Evolutionary conservation across 108 stramenopile species (phyloP).

Genomic region (Thalassiosira profunda): DNA sequence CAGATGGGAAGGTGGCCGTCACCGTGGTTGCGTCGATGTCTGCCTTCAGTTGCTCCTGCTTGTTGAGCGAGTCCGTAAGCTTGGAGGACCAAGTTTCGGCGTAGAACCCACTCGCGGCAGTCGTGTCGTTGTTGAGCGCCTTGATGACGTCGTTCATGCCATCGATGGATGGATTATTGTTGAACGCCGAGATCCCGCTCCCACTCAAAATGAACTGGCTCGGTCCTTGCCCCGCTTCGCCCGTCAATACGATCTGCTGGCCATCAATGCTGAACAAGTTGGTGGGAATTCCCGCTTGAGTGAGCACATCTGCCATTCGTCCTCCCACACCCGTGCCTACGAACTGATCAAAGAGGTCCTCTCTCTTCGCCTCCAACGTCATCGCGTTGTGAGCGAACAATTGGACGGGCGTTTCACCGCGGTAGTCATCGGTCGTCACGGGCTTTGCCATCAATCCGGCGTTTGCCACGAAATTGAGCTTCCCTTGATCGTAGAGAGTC

Average conservation of each 20-base stretch:
- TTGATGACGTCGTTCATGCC: conserved; percentile 44
- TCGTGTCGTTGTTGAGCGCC: conserved; percentile 53
- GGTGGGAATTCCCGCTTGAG: conserved; percentile 9
- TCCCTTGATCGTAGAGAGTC: conserved; percentile 39
- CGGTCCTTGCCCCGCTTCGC: conserved; percentile 23
- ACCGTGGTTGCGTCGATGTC: conserved; percentile 28
- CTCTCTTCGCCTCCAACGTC: conserved; percentile 35
- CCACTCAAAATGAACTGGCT: conserved; percentile 25
- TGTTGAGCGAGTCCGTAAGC: conserved; percentile 19
- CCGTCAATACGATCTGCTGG: conserved; percentile 19
- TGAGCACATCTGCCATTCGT: conserved; percentile 50
- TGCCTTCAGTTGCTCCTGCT: conserved; percentile 20
- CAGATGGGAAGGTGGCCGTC: conserved; percentile 33
- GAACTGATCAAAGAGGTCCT: conserved; percentile 40
- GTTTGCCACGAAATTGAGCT: conserved; percentile 51
- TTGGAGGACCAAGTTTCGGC: conserved; percentile 51
- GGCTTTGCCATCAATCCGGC: conserved; percentile 52
- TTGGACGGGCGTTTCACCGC: conserved; percentile 25
- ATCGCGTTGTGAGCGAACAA: conserved; percentile 72
- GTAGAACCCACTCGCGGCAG: conserved; percentile 45
- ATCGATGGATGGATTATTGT: conserved; percentile 24
- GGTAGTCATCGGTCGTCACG: conserved; percentile 38
- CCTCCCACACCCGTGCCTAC: conserved; percentile 58
- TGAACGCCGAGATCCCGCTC: conserved; percentile 33
- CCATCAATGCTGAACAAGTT: conserved; percentile 45